Evolutionary conservation across 345 rosid species (phyloP).

Genomic region (Firmiana major): DNA sequence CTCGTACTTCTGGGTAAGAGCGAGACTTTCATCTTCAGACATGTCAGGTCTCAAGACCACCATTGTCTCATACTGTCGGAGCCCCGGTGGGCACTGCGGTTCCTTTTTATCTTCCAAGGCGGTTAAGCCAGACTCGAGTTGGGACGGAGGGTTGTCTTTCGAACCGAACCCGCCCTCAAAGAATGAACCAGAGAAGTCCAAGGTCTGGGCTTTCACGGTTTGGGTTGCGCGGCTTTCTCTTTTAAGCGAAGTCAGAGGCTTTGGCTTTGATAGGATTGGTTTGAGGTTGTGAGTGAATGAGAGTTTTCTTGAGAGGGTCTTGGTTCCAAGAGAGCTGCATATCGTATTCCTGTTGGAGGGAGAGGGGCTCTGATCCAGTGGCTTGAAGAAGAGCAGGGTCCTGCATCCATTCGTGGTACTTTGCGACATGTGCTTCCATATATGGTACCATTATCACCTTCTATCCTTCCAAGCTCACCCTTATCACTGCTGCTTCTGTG

Average conservation of each 20-base stretch:
- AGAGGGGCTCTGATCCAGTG: constrained; percentile 86
- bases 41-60: constrained; percentile 86
- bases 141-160: constrained; percentile 57
- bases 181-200: constrained; percentile 76
- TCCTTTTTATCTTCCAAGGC: constrained; percentile 70
- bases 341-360: constrained; percentile 71
- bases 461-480: constrained; percentile 71
- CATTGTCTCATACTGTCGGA: constrained; percentile 84
- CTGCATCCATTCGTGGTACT: constrained; percentile 90
- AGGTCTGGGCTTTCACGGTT: constrained; percentile 51
- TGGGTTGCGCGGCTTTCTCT: constrained; percentile 13
- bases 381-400: constrained; percentile 77
- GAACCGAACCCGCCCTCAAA: constrained; percentile 67
- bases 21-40: constrained; percentile 90
- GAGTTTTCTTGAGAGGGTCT: constrained; percentile 79
- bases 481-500: constrained; percentile 25
- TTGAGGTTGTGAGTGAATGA: constrained; percentile 40
- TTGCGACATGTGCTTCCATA: constrained; percentile 75
- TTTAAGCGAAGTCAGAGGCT: constrained; percentile 15
- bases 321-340: constrained; percentile 89
- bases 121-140: constrained; percentile 40
- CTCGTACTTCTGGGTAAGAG: constrained; percentile 91
- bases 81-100: constrained; percentile 93
- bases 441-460: constrained; percentile 75
- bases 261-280: constrained; percentile 35